Evolutionary conservation across 169 alveolate species (phyloP), one percentile per base, ranked within the genome.

Genomic region (Cryptosporidium ubiquitum): DNA sequence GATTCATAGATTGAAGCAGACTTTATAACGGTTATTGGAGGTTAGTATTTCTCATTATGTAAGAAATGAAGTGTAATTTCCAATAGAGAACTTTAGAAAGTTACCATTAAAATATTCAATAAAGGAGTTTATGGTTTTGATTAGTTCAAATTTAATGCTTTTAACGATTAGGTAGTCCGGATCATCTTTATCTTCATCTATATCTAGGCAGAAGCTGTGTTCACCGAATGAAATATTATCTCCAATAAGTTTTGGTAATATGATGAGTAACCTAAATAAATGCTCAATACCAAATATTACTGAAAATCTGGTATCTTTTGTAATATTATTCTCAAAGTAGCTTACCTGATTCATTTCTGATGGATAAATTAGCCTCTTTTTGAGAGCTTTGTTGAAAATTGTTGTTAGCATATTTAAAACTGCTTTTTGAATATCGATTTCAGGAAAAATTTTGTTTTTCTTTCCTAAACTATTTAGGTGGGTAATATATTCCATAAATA

Each of bases 251-350:
- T 16, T 61, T 18, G 85, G 73, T 31, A 79, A 16, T 26, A 33
- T 61, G 1, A 49, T 61, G 3, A 79, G 55, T 29, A 79, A 44
- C 26, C 89, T 58, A 26, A 79, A 51, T 23, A 79, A 57, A n/a
- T 79, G 89, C 37, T 79, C 75, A 37, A 79, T 42, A 1, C 89
- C 75, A 44, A 44, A 79, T 6, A 79, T 33, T 79, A 61, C 68
- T 5, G 89, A 79, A 58, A 58, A 79, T 23, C 29, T 7, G 1
- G 47, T 35, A 18, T 42, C 33, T 47, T 40, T 64, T n/a, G 40
- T 47, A 12, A 42, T 23, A 2, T 37, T 52, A 16, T 57, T 74
- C 37, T 74, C 86, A 16, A 74, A 37, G 20, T 74, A 39, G 37
- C 47, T 29, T 10, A 64, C 40, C 52, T 79, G 89, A 42, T 26